Evolutionary conservation across 805 yeast genomes (phyloP), one percentile per base, ranked within the genome.

Genomic region (Kuraishia floccosa): DNA sequence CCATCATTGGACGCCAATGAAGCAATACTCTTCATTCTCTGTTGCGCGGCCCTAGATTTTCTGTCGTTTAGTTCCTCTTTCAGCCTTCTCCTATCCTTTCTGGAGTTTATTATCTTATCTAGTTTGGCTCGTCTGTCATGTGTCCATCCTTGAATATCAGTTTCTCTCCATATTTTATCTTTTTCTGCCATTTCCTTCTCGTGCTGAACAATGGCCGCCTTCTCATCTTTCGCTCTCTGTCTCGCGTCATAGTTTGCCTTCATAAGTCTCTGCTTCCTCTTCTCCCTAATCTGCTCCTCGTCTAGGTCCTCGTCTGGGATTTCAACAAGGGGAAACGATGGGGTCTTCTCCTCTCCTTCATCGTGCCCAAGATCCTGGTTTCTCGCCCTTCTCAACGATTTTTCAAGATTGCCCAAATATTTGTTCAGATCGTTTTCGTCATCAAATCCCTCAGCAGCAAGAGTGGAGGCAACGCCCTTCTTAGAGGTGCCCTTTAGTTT

Each of bases 171-270:
- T 40, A 76, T 72, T 30, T 61, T 63, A 45, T 91, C 96, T 42
- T 71, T 76, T 27, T 53, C 56, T 33, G 68, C 77, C 34, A 70
- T 72, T 35, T 72, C 80, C 30, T 70, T 77, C 28, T 60, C 63
- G 27, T 71, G 72, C 37, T 69, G 63, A 38, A 68, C 69, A 38
- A 79, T 85, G 24, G 66, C 66, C 36, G 67, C 69, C 44, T 86
- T 89, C 39, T 83, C 94, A 36, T 73, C 80, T 47, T 75, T 80
- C 6, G 86, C 83, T 28, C 87, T 68, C 50, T 72, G 70, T 37
- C 97, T 68, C 0, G 97, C 96, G 28, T 91, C 98, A 44, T 70
- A 76, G 44, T 83, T 85, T 4, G 94, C 89, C 45, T 85, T 84
- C 56, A 82, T 60, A 19, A 91, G 64, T 41, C 72, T 67, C 54